Evolutionary conservation across 345 rosid genomes (phyloP), one percentile per base, ranked within the genome.

Genomic region (Lumnitzera littorea): DNA sequence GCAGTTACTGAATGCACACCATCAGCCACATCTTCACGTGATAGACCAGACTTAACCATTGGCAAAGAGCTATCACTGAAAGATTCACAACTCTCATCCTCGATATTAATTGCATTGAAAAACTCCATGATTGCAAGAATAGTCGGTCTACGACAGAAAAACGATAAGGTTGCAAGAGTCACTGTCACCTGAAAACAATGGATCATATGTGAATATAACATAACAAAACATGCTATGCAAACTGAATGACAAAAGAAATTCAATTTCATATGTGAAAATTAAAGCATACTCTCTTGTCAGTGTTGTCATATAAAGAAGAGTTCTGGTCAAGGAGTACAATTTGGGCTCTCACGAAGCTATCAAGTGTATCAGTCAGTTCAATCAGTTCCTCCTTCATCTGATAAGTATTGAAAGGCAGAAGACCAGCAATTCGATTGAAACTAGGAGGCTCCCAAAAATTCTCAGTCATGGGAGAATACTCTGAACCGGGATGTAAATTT

Each of bases 291-390:
- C 68, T 78, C 75, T 66, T 94, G 68, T 90, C 99, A 57, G 83
- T 73, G 54, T 90, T 88, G 23, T 78, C 41, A 56, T 94, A 90
- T 66, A 73, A 74, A 60, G 81, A 72, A 66, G 96, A 94, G 72
- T 75, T 80, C 71, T 78, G 89, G 67, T 88, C 91, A 71, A 74
- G 85, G 63, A 90, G 77, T 61, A 82, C 66, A 65, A 86, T 86
- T 61, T 90, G 99, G 65, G 99, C 99, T 77, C 88, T 94, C 69
- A 94, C 95, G 73, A 94, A 94, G 76, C 96, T 94, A 56, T 86
- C 90, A 76, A 83, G 74, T 31, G 84, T 71, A 51, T 82, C 70
- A 41, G 67, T 68, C 55, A 58, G 68, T 63, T 81, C 83, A 65
- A 60, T 60, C 63, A 71, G 78, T 67, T 74, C 80, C 67, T 29